These are phyloP conservation scores for Hymenoscyphus fructigenus DNA, from an alignment of 2,329 filamentous ascomycete species.

Conservation along the genomic window DNA sequence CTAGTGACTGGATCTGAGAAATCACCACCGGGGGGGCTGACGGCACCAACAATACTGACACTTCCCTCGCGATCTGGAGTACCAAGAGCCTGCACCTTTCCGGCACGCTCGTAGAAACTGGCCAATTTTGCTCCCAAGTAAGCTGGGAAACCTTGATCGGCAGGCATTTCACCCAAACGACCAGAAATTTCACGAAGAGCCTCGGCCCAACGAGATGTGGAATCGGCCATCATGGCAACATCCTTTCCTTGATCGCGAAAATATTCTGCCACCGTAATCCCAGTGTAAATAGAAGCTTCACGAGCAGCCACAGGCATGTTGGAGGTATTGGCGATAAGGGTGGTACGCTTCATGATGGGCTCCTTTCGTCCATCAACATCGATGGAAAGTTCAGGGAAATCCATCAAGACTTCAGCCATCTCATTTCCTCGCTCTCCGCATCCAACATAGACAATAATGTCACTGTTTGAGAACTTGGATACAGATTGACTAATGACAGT, in stretches of 20 bases:
- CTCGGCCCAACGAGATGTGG: conserved; percentile 96
- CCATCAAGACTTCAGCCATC: conserved; percentile 99
- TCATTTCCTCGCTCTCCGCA: conserved; percentile 93
- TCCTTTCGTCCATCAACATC: conserved; percentile 92
- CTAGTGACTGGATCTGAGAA: conserved; percentile 98
- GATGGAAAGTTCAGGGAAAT: conserved; percentile 97
- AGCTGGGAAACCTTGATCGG: conserved; percentile 98
- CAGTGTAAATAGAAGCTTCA: conserved; percentile 98
- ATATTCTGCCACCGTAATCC: conserved; percentile 84
- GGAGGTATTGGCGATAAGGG: conserved; percentile 96
- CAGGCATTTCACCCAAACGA: conserved; percentile 98
- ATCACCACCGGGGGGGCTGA: conserved; percentile 96
- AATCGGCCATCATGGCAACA: conserved; percentile 99
- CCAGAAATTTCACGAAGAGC: conserved; percentile 97
- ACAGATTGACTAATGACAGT: conserved; percentile 98
- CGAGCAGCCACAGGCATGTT: conserved; percentile 99
- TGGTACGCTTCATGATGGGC: conserved; percentile 99
- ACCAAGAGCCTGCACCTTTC: conserved; percentile 79
- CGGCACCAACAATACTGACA: conserved; percentile 96
- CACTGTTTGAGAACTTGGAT: conserved; percentile 99
- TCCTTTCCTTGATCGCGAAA: conserved; percentile 96
- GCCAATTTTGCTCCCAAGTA: conserved; percentile 96
- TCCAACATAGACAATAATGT: conserved; percentile 97
- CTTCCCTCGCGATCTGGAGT: conserved; percentile 86
- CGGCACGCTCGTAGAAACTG: conserved; percentile 98